Percentiles rank a stretch among this genome's conserved stretches.
Evolutionary conservation across 805 yeast genomes (phyloP).

Genomic region (Candida suzukii): DNA sequence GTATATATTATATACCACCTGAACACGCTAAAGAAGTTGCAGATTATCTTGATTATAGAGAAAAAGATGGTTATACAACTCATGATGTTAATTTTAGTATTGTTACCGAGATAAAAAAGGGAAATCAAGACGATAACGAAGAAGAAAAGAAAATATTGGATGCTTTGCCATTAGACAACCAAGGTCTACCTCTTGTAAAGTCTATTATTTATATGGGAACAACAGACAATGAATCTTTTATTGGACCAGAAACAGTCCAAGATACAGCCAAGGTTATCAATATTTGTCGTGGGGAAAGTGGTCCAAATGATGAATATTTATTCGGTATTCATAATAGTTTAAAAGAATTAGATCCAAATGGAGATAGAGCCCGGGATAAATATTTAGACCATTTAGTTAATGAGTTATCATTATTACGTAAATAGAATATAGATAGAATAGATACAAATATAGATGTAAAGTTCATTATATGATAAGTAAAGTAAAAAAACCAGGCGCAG

Average conservation of each 20-base stretch:
- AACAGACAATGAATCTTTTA: constrained; percentile 68
- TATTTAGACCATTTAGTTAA: neutral
- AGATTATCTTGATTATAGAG: constrained; percentile 71
- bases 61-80: constrained; percentile 80
- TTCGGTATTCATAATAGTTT: constrained; percentile 35
- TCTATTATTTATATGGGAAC: constrained; percentile 81
- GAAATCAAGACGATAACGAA: constrained; percentile 10
- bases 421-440: neutral
- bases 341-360: constrained; percentile 5
- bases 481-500: no score
- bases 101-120: constrained; percentile 12
- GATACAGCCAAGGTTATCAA: constrained; percentile 57
- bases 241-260: constrained; percentile 67
- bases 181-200: constrained; percentile 35
- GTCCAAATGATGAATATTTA: constrained; percentile 70
- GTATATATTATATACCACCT: constrained; percentile 74
- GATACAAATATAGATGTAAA: neutral
- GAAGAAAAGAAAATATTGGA: constrained; percentile 16
- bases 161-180: constrained; percentile 21
- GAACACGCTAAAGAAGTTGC: constrained; percentile 53
- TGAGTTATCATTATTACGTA: neutral
- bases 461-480: no score
- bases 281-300: constrained; percentile 68
- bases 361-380: neutral
- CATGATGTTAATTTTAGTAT: constrained; percentile 62